Conservation (phyloP, 2,329 filamentous ascomycete species). For the Penicillium sp. region DNA sequence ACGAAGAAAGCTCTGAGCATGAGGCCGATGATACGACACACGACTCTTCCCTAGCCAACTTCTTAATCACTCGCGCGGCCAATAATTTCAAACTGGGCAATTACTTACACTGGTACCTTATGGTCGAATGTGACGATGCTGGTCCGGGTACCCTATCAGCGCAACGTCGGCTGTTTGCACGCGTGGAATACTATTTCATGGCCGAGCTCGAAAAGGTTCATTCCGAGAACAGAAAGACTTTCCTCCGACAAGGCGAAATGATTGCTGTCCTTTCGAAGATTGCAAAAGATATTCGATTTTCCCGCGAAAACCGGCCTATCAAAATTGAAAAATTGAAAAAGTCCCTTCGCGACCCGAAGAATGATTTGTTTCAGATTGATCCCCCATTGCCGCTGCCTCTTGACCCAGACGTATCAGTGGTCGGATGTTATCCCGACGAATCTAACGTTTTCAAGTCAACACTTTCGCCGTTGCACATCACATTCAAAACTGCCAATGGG, state of each 20-base stretch:
- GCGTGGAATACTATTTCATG: slow-evolving; percentile 97
- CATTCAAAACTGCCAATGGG: slow-evolving; percentile 74
- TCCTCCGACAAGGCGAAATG: slow-evolving; percentile 83
- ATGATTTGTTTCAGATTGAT: slow-evolving; percentile 76
- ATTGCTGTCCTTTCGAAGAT: slow-evolving; percentile 82
- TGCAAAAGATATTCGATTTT: slow-evolving; percentile 78
- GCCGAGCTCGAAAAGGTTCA: slow-evolving; percentile 71
- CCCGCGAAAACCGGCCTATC: slow-evolving; percentile 67
- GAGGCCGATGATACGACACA: slow-evolving; percentile 57
- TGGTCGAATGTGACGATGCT: slow-evolving; percentile 88
- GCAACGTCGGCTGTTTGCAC: slow-evolving; percentile 80
- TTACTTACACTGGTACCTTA: slow-evolving; percentile 96
- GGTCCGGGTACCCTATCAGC: slow-evolving; percentile 68
- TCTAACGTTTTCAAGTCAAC: slow-evolving; percentile 94
- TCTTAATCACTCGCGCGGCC: slow-evolving; percentile 80
- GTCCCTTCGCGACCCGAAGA: slow-evolving; percentile 79
- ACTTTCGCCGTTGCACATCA: slow-evolving; percentile 81
- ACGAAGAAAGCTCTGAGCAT: slow-evolving; percentile 66
- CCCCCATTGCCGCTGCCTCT: slow-evolving; percentile 81
- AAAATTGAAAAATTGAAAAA: slow-evolving; percentile 83
- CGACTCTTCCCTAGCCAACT: slow-evolving; percentile 80
- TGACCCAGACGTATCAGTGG: slow-evolving; percentile 74
- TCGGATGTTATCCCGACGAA: slow-evolving; percentile 74
- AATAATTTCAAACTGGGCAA: slow-evolving; percentile 88
- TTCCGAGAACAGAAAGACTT: slow-evolving; percentile 63